Percentiles rank a stretch among this genome's conserved stretches.
These are phyloP conservation scores for Naumovozyma castellii DNA, from an alignment of 805 yeast genomes.

Conservation along the genomic window DNA sequence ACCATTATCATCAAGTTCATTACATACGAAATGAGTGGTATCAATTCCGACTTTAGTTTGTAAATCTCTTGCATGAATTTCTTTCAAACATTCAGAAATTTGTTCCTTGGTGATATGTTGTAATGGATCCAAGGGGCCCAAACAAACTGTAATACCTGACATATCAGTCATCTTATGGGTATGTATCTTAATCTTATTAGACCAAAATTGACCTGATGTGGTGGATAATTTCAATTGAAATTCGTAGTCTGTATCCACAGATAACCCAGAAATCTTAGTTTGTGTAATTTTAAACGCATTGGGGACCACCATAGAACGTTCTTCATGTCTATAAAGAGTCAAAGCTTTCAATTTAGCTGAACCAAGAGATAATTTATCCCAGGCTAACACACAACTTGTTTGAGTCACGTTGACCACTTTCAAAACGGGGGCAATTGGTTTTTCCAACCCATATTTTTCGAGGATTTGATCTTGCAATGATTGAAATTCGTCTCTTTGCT, in stretches of 20 bases:
- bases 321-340: constrained; percentile 56
- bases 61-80: constrained; percentile 77
- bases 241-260: constrained; percentile 71
- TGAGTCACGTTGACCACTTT: constrained; percentile 75
- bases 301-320: constrained; percentile 69
- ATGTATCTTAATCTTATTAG: constrained; percentile 57
- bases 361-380: constrained; percentile 83
- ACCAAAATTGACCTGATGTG: constrained; percentile 75
- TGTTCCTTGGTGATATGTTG: constrained; percentile 41
- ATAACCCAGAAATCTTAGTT: constrained; percentile 83
- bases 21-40: constrained; percentile 83
- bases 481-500: constrained; percentile 51
- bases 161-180: constrained; percentile 96
- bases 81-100: constrained; percentile 48
- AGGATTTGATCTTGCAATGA: constrained; percentile 65
- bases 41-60: constrained; percentile 71
- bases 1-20: constrained; percentile 21
- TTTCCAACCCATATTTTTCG: constrained; percentile 57
- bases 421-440: constrained; percentile 65
- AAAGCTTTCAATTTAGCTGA: constrained; percentile 71
- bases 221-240: constrained; percentile 78
- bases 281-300: constrained; percentile 69
- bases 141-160: constrained; percentile 82
- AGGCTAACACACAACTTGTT: constrained; percentile 86
- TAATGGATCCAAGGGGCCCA: constrained; percentile 67